A percentile compares a stretch with the other conserved stretches of the same genome.
phyloP scores from a whole-genome alignment of 345 rosid genomes.

The Rhodomyrtus tomentosa region DNA sequence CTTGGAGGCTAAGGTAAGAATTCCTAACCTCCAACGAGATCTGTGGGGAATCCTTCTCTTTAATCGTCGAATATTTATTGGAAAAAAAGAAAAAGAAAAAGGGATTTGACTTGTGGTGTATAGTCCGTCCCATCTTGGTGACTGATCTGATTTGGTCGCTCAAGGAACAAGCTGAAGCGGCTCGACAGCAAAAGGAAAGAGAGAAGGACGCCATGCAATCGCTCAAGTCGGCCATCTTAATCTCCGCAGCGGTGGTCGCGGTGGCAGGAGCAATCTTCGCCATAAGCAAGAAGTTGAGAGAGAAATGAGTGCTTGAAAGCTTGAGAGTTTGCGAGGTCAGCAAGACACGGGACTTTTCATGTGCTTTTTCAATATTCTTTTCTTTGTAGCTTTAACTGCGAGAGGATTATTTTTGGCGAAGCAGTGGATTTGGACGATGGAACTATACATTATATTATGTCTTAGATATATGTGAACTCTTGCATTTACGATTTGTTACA shows the following conservation, averaged over 20 bases:
- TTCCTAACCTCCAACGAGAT: not conserved
- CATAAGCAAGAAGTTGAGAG: slow-evolving; percentile 35
- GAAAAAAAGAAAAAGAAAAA: too few relatives aligned
- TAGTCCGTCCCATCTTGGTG: not conserved
- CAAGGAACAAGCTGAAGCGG: not conserved
- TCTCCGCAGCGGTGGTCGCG: slow-evolving; percentile 32
- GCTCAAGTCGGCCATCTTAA: slow-evolving; percentile 28
- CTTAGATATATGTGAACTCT: not conserved
- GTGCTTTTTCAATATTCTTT: not conserved
- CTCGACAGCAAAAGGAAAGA: not conserved
- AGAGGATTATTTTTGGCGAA: not conserved
- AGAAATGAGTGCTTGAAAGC: slow-evolving; percentile 15
- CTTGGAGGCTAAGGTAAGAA: not conserved
- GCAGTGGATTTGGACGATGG: not conserved
- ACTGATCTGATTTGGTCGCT: not conserved
- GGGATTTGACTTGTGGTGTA: not conserved
- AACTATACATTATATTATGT: not conserved
- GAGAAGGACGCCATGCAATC: slow-evolving; percentile 13
- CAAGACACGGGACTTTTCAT: not conserved
- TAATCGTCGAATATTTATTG: not conserved
- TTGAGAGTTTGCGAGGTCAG: not conserved
- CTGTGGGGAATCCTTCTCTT: not conserved
- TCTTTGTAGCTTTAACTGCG: not conserved
- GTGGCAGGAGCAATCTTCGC: slow-evolving; percentile 36
- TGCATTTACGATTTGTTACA: not conserved